These are phyloP conservation scores for Cicer yamashitae DNA, from an alignment of 306 rosid species.

Conservation along the genomic window DNA sequence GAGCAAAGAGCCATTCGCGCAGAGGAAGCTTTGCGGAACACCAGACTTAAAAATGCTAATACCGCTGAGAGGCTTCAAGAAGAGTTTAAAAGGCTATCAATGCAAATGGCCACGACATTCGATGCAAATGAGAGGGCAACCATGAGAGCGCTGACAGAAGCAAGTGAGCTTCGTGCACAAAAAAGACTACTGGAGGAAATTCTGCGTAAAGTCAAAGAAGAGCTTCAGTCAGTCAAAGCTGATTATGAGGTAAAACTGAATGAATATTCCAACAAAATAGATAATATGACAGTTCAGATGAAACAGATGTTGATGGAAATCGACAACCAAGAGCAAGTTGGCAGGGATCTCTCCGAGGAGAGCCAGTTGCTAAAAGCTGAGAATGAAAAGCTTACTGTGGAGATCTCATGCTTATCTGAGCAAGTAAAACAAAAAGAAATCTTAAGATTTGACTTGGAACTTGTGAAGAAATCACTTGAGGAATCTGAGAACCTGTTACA, in stretches of 20 bases:
- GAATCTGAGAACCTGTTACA: slow-evolving; percentile 58
- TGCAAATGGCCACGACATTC: slow-evolving; percentile 85
- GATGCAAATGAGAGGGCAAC: slow-evolving; percentile 86
- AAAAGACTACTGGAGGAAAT: slow-evolving; percentile 68
- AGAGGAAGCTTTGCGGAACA: slow-evolving; percentile 78
- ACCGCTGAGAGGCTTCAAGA: slow-evolving; percentile 92
- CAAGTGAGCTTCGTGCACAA: slow-evolving; percentile 68
- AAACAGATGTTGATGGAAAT: slow-evolving; percentile 65
- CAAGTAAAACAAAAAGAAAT: slow-evolving; percentile 55
- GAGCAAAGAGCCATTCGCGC: slow-evolving; percentile 96
- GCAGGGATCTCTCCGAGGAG: slow-evolving; percentile 57
- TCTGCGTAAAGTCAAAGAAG: slow-evolving; percentile 64
- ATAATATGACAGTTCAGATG: slow-evolving; percentile 55
- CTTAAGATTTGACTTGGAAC: slow-evolving; percentile 60
- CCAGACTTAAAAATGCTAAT: slow-evolving; percentile 70
- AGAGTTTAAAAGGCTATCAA: slow-evolving; percentile 78
- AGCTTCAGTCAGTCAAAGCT: slow-evolving; percentile 60
- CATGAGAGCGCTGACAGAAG: slow-evolving; percentile 70
- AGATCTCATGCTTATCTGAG: slow-evolving; percentile 55
- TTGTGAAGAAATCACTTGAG: slow-evolving; percentile 59
- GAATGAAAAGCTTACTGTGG: slow-evolving; percentile 66
- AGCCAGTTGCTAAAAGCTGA: slow-evolving; percentile 58
- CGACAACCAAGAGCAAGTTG: slow-evolving; percentile 57
- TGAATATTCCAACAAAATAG: slow-evolving; percentile 61
- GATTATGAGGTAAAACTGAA: slow-evolving; percentile 59